phyloP scores from a whole-genome alignment of 495 filamentous ascomycete genomes.

The Daldinia caldariorum region DNA sequence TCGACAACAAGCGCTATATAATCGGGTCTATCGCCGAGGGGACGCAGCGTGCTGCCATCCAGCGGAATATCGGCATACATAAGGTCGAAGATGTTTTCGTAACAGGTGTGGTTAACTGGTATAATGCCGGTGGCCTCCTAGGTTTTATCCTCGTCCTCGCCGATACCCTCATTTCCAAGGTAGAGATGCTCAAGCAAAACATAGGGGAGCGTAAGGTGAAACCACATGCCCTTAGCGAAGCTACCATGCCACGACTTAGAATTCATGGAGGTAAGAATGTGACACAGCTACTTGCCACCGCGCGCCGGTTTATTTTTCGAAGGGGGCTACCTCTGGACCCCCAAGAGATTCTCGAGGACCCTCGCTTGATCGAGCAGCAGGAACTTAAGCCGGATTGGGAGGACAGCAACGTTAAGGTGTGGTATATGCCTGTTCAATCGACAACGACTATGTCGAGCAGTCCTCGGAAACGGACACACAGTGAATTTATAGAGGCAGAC shows the following conservation, averaged over 20 bases:
- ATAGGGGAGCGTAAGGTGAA: constrained; percentile 46
- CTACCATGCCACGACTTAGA: constrained; percentile 58
- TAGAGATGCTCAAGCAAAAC: constrained; percentile 33
- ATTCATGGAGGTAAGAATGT: constrained; percentile 83
- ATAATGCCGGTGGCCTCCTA: constrained; percentile 78
- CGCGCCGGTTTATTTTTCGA: constrained; percentile 88
- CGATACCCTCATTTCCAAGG: constrained; percentile 61
- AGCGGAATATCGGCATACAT: constrained; percentile 67
- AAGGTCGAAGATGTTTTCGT: constrained; percentile 81
- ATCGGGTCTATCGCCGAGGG: constrained; percentile 88
- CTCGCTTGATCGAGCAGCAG: constrained; percentile 18
- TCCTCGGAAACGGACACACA: constrained; percentile 68
- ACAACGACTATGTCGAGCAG: constrained; percentile 38
- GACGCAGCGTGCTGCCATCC: constrained; percentile 76
- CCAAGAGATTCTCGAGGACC: constrained; percentile 68
- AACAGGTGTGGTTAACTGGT: constrained; percentile 79
- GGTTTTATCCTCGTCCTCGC: constrained; percentile 85
- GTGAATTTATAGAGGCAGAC: constrained; percentile 57
- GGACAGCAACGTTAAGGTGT: constrained; percentile 81
- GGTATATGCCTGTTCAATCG: constrained; percentile 74
- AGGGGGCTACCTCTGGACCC: constrained; percentile 76
- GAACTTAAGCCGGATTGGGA: constrained; percentile 68
- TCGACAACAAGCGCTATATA: constrained; percentile 83
- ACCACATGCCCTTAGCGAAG: constrained; percentile 12
- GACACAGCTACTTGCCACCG: constrained; percentile 78